Conservation (phyloP, 1,284 basidiomycete genomes). For the Irpex sp. region DNA sequence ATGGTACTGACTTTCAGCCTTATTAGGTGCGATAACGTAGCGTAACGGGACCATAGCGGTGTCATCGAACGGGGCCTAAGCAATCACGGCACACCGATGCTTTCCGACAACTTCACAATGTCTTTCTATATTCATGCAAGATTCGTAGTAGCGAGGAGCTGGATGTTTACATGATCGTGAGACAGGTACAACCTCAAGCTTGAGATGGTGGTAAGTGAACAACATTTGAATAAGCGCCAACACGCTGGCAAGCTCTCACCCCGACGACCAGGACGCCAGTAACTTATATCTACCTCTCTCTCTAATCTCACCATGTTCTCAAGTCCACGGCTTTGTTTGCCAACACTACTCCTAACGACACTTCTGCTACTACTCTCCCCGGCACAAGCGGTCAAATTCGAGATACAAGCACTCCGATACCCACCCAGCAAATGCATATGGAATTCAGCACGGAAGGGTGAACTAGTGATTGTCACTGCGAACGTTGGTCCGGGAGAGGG, state of each 20-base stretch:
- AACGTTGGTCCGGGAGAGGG: constrained; percentile 73
- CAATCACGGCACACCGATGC: neutral
- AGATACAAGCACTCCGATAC: constrained; percentile 62
- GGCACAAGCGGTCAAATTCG: constrained; percentile 78
- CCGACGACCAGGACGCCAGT: neutral
- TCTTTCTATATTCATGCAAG: neutral
- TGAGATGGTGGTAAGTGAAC: constrained; percentile 2
- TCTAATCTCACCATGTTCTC: constrained; percentile 9
- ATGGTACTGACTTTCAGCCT: too few species aligned
- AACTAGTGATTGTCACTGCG: constrained; percentile 92
- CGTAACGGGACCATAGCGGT: too few species aligned
- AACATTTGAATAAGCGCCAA: constrained; percentile 1
- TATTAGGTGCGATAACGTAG: too few species aligned
- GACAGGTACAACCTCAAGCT: neutral
- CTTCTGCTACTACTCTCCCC: constrained; percentile 25
- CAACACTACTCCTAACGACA: constrained; percentile 32
- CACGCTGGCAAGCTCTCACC: constrained; percentile 9
- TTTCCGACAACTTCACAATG: neutral
- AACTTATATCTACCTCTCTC: constrained; percentile 8
- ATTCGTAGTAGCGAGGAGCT: neutral
- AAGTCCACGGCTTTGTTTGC: constrained; percentile 20
- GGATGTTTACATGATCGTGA: neutral
- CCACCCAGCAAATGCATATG: constrained; percentile 85
- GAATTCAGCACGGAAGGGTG: constrained; percentile 85
- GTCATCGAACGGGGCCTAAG: too few species aligned